phyloP scores from a whole-genome alignment of 2,329 filamentous ascomycete genomes.

The Phialophora chinensis region DNA sequence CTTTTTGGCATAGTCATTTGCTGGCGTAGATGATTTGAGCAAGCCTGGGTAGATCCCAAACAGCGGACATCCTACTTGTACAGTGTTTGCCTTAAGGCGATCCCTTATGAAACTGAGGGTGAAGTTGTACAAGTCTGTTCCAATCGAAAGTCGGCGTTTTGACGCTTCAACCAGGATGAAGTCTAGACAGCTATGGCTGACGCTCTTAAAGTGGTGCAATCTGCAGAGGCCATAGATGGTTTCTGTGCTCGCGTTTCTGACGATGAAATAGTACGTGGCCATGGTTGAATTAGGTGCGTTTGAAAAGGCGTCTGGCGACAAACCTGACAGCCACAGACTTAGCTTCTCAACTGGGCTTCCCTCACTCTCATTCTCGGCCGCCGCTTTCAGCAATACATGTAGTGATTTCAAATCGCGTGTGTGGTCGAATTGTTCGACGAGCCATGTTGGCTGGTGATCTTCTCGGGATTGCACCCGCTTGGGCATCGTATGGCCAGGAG shows the following conservation, averaged over 20 bases:
- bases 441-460: slow-evolving; percentile 75
- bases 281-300: slow-evolving; percentile 71
- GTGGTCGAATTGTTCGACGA: slow-evolving; percentile 84
- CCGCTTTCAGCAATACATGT: too few species aligned
- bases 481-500: slow-evolving; percentile 76
- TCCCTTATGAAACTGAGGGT: too few species aligned
- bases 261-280: slow-evolving; percentile 89
- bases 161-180: too few species aligned
- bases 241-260: slow-evolving; percentile 89
- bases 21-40: too few species aligned
- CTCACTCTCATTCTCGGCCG: slow-evolving; percentile 41
- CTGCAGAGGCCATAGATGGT: slow-evolving; percentile 84
- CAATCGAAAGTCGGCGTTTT: too few species aligned
- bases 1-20: too few species aligned
- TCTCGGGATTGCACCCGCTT: slow-evolving; percentile 74
- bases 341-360: slow-evolving; percentile 76
- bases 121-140: too few species aligned
- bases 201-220: too few species aligned
- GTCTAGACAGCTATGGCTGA: too few species aligned
- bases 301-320: slow-evolving; percentile 51
- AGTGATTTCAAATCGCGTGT: slow-evolving; percentile 64
- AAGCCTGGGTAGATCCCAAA: too few species aligned
- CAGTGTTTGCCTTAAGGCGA: too few species aligned
- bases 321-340: slow-evolving; percentile 68
- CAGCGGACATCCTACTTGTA: too few species aligned